Conservation (phyloP, 2,329 filamentous ascomycete genomes). For the Penicillium sp. region DNA sequence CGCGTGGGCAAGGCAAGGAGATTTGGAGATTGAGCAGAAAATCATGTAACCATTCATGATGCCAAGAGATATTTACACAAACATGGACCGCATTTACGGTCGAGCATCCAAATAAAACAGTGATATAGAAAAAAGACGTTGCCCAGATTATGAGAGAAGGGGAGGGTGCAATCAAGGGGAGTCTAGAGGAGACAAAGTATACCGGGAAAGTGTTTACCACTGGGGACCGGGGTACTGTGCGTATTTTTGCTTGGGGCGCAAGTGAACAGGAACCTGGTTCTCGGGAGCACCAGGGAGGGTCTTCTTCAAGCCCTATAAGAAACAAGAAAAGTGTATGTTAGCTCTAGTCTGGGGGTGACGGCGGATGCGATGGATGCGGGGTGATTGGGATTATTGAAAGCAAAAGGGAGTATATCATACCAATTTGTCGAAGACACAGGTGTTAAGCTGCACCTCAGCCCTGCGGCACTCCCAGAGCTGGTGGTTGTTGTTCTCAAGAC, state of each 20-base stretch:
- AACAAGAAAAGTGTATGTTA: conserved; percentile 1
- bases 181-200: conserved; percentile 8
- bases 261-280: conserved; percentile 69
- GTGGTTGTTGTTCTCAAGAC: conserved; percentile 96
- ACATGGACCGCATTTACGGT: conserved; percentile 21
- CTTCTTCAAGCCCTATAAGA: conserved; percentile 71
- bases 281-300: conserved; percentile 70
- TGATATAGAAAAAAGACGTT: conserved; percentile 22
- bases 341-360: background rate
- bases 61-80: conserved; percentile 42
- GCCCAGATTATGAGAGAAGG: conserved; percentile 13
- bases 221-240: conserved; percentile 41
- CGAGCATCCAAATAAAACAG: conserved; percentile 25
- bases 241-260: conserved; percentile 56
- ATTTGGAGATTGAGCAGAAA: conserved; percentile 19
- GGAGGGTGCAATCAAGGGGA: conserved; percentile 9
- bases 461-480: conserved; percentile 93
- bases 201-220: conserved; percentile 28
- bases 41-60: conserved; percentile 38
- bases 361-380: background rate
- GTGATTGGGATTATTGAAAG: background rate
- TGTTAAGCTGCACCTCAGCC: conserved; percentile 85
- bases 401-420: conserved; percentile 54
- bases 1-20: conserved; percentile 4
- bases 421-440: conserved; percentile 93